Evolutionary conservation across 2,329 filamentous ascomycete species (phyloP).

Genomic region (Sarocladiaceae sp.): DNA sequence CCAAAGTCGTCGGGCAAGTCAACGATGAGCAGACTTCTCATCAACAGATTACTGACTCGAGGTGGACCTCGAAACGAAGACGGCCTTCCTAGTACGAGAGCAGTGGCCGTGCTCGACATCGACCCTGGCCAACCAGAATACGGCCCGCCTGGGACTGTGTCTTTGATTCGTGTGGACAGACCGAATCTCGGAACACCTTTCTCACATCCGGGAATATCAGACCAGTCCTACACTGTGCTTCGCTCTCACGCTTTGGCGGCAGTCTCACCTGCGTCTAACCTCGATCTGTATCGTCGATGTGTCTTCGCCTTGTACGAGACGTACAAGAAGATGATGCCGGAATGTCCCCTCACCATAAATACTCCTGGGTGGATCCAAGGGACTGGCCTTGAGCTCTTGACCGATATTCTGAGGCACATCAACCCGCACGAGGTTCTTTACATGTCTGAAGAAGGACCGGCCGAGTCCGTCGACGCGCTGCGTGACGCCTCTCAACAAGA

Average conservation of each 20-base stretch:
- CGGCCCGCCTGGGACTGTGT: constrained; percentile 63
- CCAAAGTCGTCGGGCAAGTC: constrained; percentile 74
- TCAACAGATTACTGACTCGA: constrained; percentile 60
- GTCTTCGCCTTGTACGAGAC: constrained; percentile 57
- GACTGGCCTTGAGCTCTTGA: constrained; percentile 62
- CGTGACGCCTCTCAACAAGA: constrained; percentile 27
- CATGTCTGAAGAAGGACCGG: constrained; percentile 60
- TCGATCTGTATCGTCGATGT: constrained; percentile 62
- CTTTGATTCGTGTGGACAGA: constrained; percentile 55
- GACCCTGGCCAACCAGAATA: constrained; percentile 78
- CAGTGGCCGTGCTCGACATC: constrained; percentile 63
- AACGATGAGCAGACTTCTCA: constrained; percentile 63
- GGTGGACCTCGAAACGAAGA: constrained; percentile 21
- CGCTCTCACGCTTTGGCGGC: constrained; percentile 65
- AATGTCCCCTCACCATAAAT: constrained; percentile 64
- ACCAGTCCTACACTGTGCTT: constrained; percentile 36
- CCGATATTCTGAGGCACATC: constrained; percentile 49
- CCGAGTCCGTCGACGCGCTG: constrained; percentile 52
- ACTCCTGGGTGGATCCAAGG: constrained; percentile 72
- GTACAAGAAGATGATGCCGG: constrained; percentile 44
- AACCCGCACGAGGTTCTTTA: constrained; percentile 62
- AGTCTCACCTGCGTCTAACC: constrained; percentile 60
- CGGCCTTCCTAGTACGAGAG: constrained; percentile 10
- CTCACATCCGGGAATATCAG: constrained; percentile 45
- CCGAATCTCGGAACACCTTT: constrained; percentile 66